Evolutionary conservation across 345 rosid species (phyloP).

Genomic region (Syzygium aromaticum): DNA sequence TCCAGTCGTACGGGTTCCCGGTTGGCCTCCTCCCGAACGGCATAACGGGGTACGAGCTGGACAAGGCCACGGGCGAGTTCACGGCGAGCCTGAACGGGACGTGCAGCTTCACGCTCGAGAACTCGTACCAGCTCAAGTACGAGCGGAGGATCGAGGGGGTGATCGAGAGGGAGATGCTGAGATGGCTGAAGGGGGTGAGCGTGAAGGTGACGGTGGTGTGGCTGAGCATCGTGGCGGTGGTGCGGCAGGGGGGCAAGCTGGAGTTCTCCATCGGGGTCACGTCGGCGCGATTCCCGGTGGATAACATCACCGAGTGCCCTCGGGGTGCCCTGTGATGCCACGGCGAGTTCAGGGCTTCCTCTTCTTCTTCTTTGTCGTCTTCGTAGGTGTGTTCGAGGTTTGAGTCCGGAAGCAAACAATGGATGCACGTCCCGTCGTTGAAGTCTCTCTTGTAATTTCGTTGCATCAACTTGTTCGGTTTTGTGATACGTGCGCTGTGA

Average conservation of each 20-base stretch:
- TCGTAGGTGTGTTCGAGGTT: background rate
- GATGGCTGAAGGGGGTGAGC: conserved; percentile 32
- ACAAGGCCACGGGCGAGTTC: conserved; percentile 49
- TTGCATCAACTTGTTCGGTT: background rate
- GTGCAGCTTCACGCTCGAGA: conserved; percentile 37
- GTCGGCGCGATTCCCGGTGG: conserved; percentile 38
- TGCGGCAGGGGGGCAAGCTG: conserved; percentile 27
- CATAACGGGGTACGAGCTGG: conserved; percentile 35
- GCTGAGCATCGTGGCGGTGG: conserved; percentile 42
- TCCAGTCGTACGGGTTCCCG: conserved; percentile 41
- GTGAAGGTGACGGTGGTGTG: conserved; percentile 53
- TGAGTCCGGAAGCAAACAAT: background rate
- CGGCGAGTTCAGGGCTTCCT: background rate
- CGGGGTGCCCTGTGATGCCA: conserved; percentile 29
- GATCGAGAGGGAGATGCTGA: conserved; percentile 28
- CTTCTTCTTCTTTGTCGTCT: conserved; percentile 2
- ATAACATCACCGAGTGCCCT: conserved; percentile 32
- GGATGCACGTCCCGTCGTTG: background rate
- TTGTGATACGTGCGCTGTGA: background rate
- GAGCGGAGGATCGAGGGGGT: conserved; percentile 40
- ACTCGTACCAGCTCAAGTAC: conserved; percentile 45
- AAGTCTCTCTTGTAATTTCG: background rate
- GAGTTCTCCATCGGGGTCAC: conserved; percentile 61
- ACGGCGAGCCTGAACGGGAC: conserved; percentile 24
- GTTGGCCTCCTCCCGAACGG: conserved; percentile 62